Evolutionary conservation across 176 grass and related monocot genomes (phyloP).

Genomic region (Phoenix roebelenii): DNA sequence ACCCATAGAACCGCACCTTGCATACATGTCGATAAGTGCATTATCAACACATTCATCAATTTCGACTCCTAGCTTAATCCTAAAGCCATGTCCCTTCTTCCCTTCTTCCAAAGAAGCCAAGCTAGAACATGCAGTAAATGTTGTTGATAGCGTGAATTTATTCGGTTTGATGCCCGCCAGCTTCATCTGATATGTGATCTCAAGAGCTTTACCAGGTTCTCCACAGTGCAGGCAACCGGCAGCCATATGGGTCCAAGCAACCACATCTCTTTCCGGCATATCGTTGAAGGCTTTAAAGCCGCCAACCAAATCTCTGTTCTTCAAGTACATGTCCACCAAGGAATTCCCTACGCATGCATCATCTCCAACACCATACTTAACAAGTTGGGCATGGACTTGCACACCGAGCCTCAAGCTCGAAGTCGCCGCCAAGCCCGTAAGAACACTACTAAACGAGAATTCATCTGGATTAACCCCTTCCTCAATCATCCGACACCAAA

Average conservation of each 20-base stretch:
- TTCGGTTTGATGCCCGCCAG: slow-evolving; percentile 28
- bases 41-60: slow-evolving; percentile 29
- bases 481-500: slow-evolving; percentile 41
- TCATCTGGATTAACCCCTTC: slow-evolving; percentile 29
- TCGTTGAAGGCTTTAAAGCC: slow-evolving; percentile 32
- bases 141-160: slow-evolving; percentile 40
- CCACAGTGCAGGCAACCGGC: slow-evolving; percentile 33
- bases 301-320: slow-evolving; percentile 23
- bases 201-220: slow-evolving; percentile 14
- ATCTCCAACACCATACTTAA: slow-evolving; percentile 35
- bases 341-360: slow-evolving; percentile 48
- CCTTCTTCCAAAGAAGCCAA: slow-evolving; percentile 21
- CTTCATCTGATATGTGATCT: slow-evolving; percentile 33
- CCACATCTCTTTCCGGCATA: slow-evolving; percentile 34
- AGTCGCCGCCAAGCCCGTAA: slow-evolving; percentile 29
- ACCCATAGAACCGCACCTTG: slow-evolving; percentile 26
- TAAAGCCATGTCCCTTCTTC: slow-evolving; percentile 31
- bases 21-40: slow-evolving; percentile 54
- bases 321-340: slow-evolving; percentile 58
- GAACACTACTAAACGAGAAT: slow-evolving; percentile 53
- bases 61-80: slow-evolving; percentile 35
- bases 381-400: slow-evolving; percentile 44
- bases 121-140: slow-evolving; percentile 25
- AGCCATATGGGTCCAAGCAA: slow-evolving; percentile 61
- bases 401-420: slow-evolving; percentile 18